Percentiles rank a stretch among this genome's conserved stretches.
Evolutionary conservation across 2,329 filamentous ascomycete genomes (phyloP).

Genomic region (Pseudogymnoascus sp.): DNA sequence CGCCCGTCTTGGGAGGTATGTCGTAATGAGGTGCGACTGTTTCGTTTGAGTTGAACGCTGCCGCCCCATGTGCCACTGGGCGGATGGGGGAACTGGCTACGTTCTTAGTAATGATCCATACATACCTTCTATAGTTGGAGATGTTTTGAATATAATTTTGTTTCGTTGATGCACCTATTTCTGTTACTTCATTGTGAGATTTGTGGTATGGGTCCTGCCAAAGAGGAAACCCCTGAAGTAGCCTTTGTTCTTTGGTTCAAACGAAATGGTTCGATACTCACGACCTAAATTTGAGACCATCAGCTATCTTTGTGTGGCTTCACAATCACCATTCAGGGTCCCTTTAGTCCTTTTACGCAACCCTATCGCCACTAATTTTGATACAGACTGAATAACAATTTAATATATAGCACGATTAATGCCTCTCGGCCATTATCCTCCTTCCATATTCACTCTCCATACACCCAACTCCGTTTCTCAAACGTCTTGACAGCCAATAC

Average conservation of each 20-base stretch:
- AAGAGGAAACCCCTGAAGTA: not conserved
- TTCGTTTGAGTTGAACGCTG: conserved; percentile 97
- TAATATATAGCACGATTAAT: not conserved
- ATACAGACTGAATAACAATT: not conserved
- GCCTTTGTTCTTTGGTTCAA: not conserved
- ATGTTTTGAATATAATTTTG: not conserved
- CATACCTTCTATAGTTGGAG: conserved; percentile 38
- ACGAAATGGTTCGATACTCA: not conserved
- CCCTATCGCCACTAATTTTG: not conserved
- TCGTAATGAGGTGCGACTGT: conserved; percentile 66
- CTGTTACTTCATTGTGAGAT: not conserved
- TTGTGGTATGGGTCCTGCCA: not conserved
- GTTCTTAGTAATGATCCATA: conserved; percentile 99
- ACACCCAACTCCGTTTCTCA: not conserved
- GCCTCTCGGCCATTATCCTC: too few relatives aligned
- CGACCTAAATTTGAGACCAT: not conserved
- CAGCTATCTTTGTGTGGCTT: not conserved
- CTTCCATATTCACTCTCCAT: not conserved
- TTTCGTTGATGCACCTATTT: not conserved
- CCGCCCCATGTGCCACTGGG: conserved; percentile 39
- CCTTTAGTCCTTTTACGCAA: not conserved
- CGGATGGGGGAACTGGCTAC: conserved; percentile 51
- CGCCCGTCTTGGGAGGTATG: conserved; percentile 79
- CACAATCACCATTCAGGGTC: conserved; percentile 1
- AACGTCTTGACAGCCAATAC: not conserved